These are phyloP conservation scores for Plenodomus lindquistii DNA, from an alignment of 2,329 filamentous ascomycete genomes.

Conservation along the genomic window DNA sequence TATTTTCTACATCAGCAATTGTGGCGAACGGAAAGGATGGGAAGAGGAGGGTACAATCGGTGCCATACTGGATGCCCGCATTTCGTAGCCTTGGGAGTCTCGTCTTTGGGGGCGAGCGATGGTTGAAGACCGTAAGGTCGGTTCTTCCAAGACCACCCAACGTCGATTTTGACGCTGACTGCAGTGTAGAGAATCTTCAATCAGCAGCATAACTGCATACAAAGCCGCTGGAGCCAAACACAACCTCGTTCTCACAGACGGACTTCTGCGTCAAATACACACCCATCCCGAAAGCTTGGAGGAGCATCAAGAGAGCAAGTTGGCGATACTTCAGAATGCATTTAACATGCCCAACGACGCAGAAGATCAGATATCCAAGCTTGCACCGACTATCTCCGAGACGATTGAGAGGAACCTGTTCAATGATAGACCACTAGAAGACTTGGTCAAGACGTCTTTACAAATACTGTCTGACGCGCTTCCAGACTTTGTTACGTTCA, in stretches of 20 bases:
- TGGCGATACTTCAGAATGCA: conserved; percentile 31
- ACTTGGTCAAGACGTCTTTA: conserved; percentile 36
- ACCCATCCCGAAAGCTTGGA: conserved; percentile 21
- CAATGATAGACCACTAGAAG: conserved; percentile 51
- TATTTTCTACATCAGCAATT: conserved; percentile 28
- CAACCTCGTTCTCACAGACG: conserved; percentile 55
- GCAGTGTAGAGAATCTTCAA: conserved; percentile 37
- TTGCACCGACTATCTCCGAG: conserved; percentile 34
- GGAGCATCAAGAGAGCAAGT: conserved; percentile 22
- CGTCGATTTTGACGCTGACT: neutral
- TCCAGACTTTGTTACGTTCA: conserved; percentile 63
- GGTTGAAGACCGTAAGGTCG: conserved; percentile 51
- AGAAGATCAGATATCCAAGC: conserved; percentile 23
- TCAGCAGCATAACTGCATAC: conserved; percentile 52
- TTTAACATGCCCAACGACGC: conserved; percentile 30
- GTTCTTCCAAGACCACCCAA: neutral
- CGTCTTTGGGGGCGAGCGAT: conserved; percentile 49
- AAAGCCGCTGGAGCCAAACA: conserved; percentile 55
- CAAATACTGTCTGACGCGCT: conserved; percentile 47
- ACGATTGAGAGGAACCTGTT: conserved; percentile 51
- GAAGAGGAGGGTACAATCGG: conserved; percentile 49
- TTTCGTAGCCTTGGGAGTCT: conserved; percentile 60
- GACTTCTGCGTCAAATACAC: conserved; percentile 45
- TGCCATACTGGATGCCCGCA: conserved; percentile 64
- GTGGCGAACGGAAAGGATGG: conserved; percentile 26